Conservation (phyloP, 208 protist genomes). For the Leptomonas pyrrhocoris region DNA sequence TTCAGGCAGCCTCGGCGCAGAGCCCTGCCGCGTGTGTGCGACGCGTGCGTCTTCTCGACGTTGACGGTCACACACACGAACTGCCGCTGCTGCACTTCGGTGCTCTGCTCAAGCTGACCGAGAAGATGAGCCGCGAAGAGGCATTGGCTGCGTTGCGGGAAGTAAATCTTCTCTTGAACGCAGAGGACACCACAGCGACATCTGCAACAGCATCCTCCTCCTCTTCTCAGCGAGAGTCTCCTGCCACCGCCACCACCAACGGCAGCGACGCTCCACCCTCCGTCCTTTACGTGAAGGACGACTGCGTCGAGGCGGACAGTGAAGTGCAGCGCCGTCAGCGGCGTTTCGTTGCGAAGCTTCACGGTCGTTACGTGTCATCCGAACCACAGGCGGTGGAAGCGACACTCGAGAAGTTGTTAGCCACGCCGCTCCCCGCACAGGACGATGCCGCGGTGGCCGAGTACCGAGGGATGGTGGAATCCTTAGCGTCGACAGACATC, state of each 20-base stretch:
- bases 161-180: constrained; percentile 8
- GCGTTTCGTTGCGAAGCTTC: constrained; percentile 52
- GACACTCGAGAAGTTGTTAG: constrained; percentile 13
- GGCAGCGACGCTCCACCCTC: neutral
- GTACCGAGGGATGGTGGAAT: constrained; percentile 69
- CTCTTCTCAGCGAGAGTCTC: too few relatives aligned
- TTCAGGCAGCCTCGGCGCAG: neutral
- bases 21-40: constrained; percentile 18
- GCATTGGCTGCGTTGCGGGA: constrained; percentile 36
- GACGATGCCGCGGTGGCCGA: constrained; percentile 20
- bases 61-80: constrained; percentile 3
- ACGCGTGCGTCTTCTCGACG: constrained; percentile 17
- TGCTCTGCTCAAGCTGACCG: constrained; percentile 19
- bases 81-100: constrained; percentile 28
- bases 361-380: constrained; percentile 41
- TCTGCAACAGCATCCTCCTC: neutral
- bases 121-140: constrained; percentile 24
- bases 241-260: neutral
- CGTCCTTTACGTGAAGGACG: constrained; percentile 50
- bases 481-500: constrained; percentile 39
- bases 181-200: neutral
- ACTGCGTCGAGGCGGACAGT: constrained; percentile 3
- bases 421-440: neutral
- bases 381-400: constrained; percentile 31
- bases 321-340: constrained; percentile 51